phyloP scores from a whole-genome alignment of 176 grass and related monocot species.

The Oryza meyeriana region DNA sequence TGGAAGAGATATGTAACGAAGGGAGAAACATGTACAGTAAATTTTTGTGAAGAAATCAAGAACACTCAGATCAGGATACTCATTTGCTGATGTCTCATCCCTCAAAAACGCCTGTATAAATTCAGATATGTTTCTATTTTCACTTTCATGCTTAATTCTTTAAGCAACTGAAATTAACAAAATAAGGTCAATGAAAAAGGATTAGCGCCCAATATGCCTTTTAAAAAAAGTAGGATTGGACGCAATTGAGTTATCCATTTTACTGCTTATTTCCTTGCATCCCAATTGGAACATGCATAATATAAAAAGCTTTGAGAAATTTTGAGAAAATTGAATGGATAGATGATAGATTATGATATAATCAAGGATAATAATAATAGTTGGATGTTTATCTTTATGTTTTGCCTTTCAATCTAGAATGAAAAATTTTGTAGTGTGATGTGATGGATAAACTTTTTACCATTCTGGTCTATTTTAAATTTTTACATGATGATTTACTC shows the following conservation, averaged over 20 bases:
- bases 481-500: not conserved
- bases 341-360: not conserved
- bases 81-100: not conserved
- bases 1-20: not conserved
- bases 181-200: not conserved
- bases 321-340: not conserved
- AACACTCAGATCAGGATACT: not conserved
- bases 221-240: not conserved
- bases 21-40: slow-evolving; percentile 3
- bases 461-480: not conserved
- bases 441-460: not conserved
- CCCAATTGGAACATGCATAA: not conserved
- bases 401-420: not conserved
- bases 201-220: not conserved
- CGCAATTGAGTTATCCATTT: not conserved
- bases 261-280: not conserved
- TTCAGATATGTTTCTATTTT: not conserved
- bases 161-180: not conserved
- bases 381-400: not conserved
- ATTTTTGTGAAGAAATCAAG: not conserved
- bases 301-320: not conserved
- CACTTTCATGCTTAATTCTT: not conserved
- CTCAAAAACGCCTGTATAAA: not conserved
- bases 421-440: not conserved
- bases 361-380: not conserved